Evolutionary conservation across 1,284 basidiomycete genomes (phyloP).

Genomic region (Ganoderma lingzhi): DNA sequence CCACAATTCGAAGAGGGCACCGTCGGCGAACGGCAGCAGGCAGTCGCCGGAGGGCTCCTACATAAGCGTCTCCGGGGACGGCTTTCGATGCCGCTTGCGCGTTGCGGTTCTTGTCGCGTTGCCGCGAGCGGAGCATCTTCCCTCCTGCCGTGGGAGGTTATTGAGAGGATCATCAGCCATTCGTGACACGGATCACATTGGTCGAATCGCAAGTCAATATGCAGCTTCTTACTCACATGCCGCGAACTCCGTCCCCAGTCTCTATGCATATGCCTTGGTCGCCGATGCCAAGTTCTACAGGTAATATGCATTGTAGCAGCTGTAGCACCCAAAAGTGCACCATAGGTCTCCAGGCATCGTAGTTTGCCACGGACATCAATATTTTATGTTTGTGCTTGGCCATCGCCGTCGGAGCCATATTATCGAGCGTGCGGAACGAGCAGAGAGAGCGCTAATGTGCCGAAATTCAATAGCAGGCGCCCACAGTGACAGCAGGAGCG

Average conservation of each 20-base stretch:
- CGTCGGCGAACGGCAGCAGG: too few relatives aligned
- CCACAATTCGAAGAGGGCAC: neutral
- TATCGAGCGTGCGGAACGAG: too few relatives aligned
- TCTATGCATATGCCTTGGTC: neutral
- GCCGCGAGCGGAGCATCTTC: neutral
- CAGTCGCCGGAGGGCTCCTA: neutral
- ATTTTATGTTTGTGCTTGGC: too few relatives aligned
- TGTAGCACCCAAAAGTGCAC: too few relatives aligned
- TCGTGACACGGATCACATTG: neutral
- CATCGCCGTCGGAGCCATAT: too few relatives aligned
- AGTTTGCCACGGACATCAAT: too few relatives aligned
- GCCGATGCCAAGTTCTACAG: neutral
- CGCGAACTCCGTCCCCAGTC: neutral
- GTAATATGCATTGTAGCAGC: too few relatives aligned
- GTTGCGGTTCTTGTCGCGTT: neutral
- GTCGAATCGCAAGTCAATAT: neutral
- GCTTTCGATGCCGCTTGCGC: neutral
- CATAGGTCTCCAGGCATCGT: too few relatives aligned
- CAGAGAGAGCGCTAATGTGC: too few relatives aligned
- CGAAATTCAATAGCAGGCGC: too few relatives aligned
- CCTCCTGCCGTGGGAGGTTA: conserved; percentile 1
- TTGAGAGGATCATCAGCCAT: neutral
- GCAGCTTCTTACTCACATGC: neutral
- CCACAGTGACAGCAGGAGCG: too few relatives aligned
- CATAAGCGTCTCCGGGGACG: neutral